A percentile compares a stretch with the other conserved stretches of the same genome.
These are phyloP conservation scores for Hyparrhenia diplandra DNA, from an alignment of 176 grass and related monocot species.

Conservation along the genomic window DNA sequence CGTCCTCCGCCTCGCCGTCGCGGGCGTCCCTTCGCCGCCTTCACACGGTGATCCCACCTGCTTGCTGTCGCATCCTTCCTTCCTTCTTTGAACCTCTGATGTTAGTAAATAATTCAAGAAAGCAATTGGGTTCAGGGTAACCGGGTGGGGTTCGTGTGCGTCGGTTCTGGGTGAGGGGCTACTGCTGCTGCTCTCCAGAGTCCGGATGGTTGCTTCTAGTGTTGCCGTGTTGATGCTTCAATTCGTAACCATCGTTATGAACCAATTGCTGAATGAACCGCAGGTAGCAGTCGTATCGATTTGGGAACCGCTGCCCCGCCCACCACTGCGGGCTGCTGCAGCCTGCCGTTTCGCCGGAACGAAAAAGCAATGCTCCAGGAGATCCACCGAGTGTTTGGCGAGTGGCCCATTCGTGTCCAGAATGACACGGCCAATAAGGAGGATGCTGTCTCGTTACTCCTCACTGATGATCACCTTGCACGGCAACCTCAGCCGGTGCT, in stretches of 20 bases:
- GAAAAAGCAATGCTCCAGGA: constrained; percentile 18
- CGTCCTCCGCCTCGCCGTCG: constrained; percentile 20
- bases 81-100: neutral
- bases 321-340: constrained; percentile 3
- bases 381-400: constrained; percentile 10
- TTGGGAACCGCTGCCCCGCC: neutral
- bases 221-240: neutral
- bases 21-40: constrained; percentile 11
- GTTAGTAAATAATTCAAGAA: too few species aligned
- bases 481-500: constrained; percentile 15
- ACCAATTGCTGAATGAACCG: neutral
- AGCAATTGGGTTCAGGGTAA: too few species aligned
- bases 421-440: constrained; percentile 26
- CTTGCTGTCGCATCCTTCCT: neutral
- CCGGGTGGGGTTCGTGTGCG: too few species aligned
- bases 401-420: neutral
- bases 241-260: neutral
- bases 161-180: neutral
- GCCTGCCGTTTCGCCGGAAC: constrained; percentile 2
- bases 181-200: too few species aligned
- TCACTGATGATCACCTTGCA: constrained; percentile 24
- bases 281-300: constrained; percentile 29
- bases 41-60: neutral
- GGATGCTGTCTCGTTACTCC: constrained; percentile 29
- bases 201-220: too few species aligned